Percentiles rank a stretch among this genome's conserved stretches.
Conservation (phyloP, 2,329 filamentous ascomycete species). For the Lasiodiplodia hormozganensis region DNA sequence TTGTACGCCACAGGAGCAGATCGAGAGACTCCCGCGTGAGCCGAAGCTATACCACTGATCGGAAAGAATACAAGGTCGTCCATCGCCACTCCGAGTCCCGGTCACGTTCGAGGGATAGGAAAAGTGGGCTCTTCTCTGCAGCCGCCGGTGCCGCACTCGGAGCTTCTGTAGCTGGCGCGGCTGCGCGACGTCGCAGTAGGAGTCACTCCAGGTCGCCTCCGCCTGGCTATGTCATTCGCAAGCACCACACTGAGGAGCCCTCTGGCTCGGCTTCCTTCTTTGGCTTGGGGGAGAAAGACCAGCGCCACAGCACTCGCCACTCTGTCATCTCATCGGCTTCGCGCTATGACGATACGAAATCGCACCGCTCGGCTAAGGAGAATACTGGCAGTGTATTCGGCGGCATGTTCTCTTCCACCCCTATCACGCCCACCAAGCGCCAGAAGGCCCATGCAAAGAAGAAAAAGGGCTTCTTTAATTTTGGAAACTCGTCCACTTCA, state of each 20-base stretch:
- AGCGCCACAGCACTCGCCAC: conserved; percentile 13
- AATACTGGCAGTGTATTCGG: conserved; percentile 47
- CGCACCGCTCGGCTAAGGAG: conserved; percentile 34
- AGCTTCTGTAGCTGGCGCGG: conserved; percentile 46
- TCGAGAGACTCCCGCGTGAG: conserved; percentile 43
- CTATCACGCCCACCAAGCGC: conserved; percentile 35
- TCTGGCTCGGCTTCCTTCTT: conserved; percentile 31
- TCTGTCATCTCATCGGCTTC: conserved; percentile 14
- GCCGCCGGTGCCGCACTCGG: conserved; percentile 48
- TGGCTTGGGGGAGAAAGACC: conserved; percentile 18
- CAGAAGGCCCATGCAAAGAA: conserved; percentile 45
- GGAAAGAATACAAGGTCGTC: conserved; percentile 45
- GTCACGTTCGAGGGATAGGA: conserved; percentile 50
- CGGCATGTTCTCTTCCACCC: conserved; percentile 66
- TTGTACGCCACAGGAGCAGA: conserved; percentile 48
- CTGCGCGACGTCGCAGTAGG: conserved; percentile 38
- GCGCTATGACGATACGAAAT: conserved; percentile 26
- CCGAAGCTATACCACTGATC: conserved; percentile 41
- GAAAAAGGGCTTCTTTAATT: conserved; percentile 57
- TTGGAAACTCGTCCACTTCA: conserved; percentile 55
- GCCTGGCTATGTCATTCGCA: conserved; percentile 39
- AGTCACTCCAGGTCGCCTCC: conserved; percentile 44
- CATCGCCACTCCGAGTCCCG: conserved; percentile 47
- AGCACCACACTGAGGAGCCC: conserved; percentile 41
- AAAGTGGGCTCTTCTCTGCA: conserved; percentile 45